These are phyloP conservation scores for Fusarium napiforme DNA, from an alignment of 2,329 filamentous ascomycete species.

Conservation along the genomic window DNA sequence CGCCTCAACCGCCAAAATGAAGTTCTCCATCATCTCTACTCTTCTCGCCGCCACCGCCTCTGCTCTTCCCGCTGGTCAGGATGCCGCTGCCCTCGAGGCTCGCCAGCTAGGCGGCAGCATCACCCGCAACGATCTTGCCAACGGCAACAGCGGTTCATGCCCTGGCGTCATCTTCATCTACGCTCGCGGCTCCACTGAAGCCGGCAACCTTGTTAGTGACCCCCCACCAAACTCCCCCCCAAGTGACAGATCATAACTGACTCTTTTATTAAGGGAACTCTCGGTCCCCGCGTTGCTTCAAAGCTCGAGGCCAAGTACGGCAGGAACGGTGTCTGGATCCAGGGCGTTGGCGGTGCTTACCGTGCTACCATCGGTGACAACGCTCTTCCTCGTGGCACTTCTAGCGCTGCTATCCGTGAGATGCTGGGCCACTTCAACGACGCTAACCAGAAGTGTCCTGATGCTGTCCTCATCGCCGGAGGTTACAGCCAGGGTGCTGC, in stretches of 20 bases:
- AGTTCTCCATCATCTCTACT: slow-evolving; percentile 29
- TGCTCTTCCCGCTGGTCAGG: slow-evolving; percentile 21
- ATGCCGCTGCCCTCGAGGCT: slow-evolving; percentile 13
- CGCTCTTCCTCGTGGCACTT: slow-evolving; percentile 52
- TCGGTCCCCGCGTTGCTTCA: slow-evolving; percentile 46
- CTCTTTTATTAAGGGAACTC: slow-evolving; percentile 39
- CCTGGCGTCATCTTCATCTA: slow-evolving; percentile 54
- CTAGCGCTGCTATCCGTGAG: slow-evolving; percentile 52
- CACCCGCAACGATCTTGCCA: slow-evolving; percentile 45
- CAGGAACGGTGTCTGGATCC: slow-evolving; percentile 50
- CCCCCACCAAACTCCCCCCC: neutral
- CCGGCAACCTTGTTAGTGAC: slow-evolving; percentile 51
- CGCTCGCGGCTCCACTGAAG: slow-evolving; percentile 53
- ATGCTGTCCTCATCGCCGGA: slow-evolving; percentile 55
- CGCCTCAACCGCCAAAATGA: slow-evolving; percentile 19
- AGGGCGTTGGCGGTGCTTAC: slow-evolving; percentile 57
- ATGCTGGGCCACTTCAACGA: slow-evolving; percentile 53
- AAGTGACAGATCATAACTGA: slow-evolving; percentile 1
- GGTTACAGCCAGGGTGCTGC: slow-evolving; percentile 58
- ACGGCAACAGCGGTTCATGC: slow-evolving; percentile 46
- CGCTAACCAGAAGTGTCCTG: slow-evolving; percentile 56
- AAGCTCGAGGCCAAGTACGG: slow-evolving; percentile 46
- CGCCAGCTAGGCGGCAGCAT: slow-evolving; percentile 25
- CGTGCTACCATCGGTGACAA: slow-evolving; percentile 51
- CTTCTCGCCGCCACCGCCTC: slow-evolving; percentile 32